Base-by-base conservation (phyloP, 176 grass and related monocot genomes). In the Chrysopogon serrulatus region DNA sequence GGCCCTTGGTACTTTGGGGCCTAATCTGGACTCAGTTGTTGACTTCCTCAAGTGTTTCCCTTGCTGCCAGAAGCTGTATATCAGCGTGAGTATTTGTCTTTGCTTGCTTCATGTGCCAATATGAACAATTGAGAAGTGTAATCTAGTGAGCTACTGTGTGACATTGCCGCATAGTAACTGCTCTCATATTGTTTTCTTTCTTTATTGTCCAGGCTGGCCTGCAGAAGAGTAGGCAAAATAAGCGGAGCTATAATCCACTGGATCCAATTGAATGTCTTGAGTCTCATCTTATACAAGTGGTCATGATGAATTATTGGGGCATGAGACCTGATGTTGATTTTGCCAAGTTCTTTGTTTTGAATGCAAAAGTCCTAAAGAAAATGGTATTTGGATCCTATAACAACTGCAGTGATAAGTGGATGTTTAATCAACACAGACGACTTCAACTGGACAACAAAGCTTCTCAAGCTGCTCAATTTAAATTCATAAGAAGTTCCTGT, bases 281-380 rank as follows among this genome's bases (percentile, higher is more conserved):
- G 19, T 17, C 3, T 3, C 45, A 67, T 67, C 82, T 84, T 1
- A n/a, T 1, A 76, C 13, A 28, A 17, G 49, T 76, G 49, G 45
- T 53, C 4, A 0, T 84, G 44, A 5, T 28, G 10, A 21, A 24
- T 19, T 84, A 77, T 32, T 0, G 1, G 6, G 61, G 72, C 32
- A 65, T 15, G 33, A 53, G 59, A 66, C 32, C 82, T n/a, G n/a
- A n/a, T n/a, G n/a, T 3, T 32, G 15, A 82, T 53, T 82, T 82
- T 6, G 82, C 82, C 41, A 76, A 75, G 43, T 84, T 76, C 31
- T 66, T 84, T 84, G 43, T 84, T 76, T 28, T 76, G 43, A 84
- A 66, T 31, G 41, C 59, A 39, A 84, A 37, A 73, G 23, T 10
- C 23, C 71, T 65, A 17, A 51, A 66, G 32, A 7, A 19, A 15